Base-by-base conservation (phyloP, 2,329 filamentous ascomycete species). In the Trichoderma lentiforme region DNA sequence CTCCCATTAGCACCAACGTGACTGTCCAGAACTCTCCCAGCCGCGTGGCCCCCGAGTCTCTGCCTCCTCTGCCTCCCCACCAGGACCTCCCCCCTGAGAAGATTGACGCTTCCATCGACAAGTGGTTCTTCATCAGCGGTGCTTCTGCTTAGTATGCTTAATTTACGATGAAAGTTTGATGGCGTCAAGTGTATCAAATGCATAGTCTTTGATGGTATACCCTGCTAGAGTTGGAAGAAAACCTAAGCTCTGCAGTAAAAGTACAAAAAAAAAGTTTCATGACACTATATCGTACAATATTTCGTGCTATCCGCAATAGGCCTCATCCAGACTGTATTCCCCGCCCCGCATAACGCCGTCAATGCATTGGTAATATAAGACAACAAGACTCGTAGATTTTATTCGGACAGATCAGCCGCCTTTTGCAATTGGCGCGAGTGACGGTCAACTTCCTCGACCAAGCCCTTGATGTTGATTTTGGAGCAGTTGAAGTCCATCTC, bases 51-150 rank as follows among this genome's bases (percentile, higher is more conserved):
- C 83, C 89, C 75, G 86, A 87, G 80, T 87, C 92, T 84, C 87
- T 97, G 75, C 90, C 91, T 75, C 91, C 90, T 80, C 90, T 99
- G 77, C 93, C 94, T 73, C 81, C 88, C 75, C 87, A 93, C 85
- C 89, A 98, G 89, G 91, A 97, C 80, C 87, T 97, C 72, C 82
- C 89, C 71, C 90, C 96, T 73, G 95, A 92, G 76, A 95, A 95
- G 80, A 97, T 99, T 79, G 96, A 99, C 82, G 89, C 90, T 82
- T 97, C 92, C 84, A 97, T 98, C 81, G 96, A 99, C 90, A 99
- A 99, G 91, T 99, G 96, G 96, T 99, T 99, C 92, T 99, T 98
- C 91, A 99, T 99, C 85, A 97, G 94, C 83, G 96, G 96, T 84
- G 96, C 96, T 81, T 93, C 94, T 78, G 88, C 92, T 79, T 95